A percentile compares a stretch with the other conserved stretches of the same genome.
Conservation (phyloP, 495 filamentous ascomycete species). For the Penicillium bialowiezense region DNA sequence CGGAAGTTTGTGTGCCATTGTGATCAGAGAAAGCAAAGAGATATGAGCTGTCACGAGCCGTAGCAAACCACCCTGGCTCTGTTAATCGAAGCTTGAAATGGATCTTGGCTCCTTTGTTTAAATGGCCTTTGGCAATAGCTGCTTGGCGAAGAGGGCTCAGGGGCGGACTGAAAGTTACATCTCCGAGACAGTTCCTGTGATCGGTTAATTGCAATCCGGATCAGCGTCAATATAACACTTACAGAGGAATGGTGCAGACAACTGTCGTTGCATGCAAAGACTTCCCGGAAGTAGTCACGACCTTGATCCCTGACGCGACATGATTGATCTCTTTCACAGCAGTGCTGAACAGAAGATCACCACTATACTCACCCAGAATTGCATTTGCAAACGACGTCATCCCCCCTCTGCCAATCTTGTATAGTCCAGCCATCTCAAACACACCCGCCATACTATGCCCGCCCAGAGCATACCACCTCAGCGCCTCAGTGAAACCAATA, state of each 20-base stretch:
- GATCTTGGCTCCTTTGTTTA: constrained; percentile 25
- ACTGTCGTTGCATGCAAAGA: too few relatives aligned
- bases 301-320: too few relatives aligned
- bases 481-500: constrained; percentile 16
- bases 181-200: constrained; percentile 6
- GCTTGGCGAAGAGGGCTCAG: constrained; percentile 14
- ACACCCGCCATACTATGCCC: constrained; percentile 1
- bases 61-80: constrained; percentile 9
- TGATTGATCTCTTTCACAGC: too few relatives aligned
- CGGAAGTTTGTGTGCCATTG: constrained; percentile 16
- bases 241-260: too few relatives aligned
- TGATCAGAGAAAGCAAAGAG: constrained; percentile 23
- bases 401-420: constrained; percentile 16
- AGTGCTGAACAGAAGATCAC: too few relatives aligned
- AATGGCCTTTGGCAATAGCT: constrained; percentile 18
- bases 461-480: constrained; percentile 17
- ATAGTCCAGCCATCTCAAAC: constrained; percentile 12
- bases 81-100: constrained; percentile 19
- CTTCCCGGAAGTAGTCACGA: too few relatives aligned
- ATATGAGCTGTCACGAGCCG: constrained; percentile 1
- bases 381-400: constrained; percentile 14
- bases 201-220: background rate
- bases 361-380: constrained; percentile 13
- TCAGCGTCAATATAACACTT: too few relatives aligned
- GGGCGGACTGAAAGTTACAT: constrained; percentile 20